These are phyloP conservation scores for Meyerozyma smithsonii DNA, from an alignment of 1,139 yeast genomes.

Conservation along the genomic window DNA sequence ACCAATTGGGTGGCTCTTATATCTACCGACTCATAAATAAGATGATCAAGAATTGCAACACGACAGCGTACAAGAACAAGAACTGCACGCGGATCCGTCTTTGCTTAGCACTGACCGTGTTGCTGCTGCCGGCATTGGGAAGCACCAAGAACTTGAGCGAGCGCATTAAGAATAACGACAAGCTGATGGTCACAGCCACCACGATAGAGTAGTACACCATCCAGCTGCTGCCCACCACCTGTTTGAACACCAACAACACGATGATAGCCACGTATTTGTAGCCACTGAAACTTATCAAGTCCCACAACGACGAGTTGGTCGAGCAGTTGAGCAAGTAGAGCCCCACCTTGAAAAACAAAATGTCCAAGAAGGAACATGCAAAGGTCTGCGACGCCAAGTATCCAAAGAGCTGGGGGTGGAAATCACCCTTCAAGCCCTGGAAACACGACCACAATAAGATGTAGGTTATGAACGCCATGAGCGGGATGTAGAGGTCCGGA, in stretches of 20 bases:
- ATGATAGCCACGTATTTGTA: constrained; percentile 87
- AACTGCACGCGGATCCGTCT: constrained; percentile 83
- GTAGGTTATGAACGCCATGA: constrained; percentile 89
- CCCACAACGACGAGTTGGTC: constrained; percentile 61
- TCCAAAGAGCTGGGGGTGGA: constrained; percentile 91
- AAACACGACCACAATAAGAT: constrained; percentile 79
- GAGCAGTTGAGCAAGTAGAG: constrained; percentile 46
- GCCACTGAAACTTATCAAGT: constrained; percentile 85
- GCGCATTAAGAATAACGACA: constrained; percentile 74
- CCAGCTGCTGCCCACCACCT: constrained; percentile 32
- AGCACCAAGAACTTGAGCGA: constrained; percentile 75
- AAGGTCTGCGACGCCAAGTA: constrained; percentile 85
- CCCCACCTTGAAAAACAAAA: constrained; percentile 39
- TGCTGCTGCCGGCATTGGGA: constrained; percentile 49
- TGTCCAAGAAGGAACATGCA: constrained; percentile 76
- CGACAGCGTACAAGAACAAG: constrained; percentile 78
- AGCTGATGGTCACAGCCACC: constrained; percentile 41
- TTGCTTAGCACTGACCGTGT: constrained; percentile 58
- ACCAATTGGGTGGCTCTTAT: too few relatives aligned
- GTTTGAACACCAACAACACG: constrained; percentile 47
- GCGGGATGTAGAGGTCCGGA: constrained; percentile 93
- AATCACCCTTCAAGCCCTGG: constrained; percentile 84
- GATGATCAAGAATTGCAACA: constrained; percentile 59
- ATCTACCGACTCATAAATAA: constrained; percentile 14
- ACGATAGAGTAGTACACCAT: constrained; percentile 37